Base-by-base conservation (phyloP, 2,329 filamentous ascomycete genomes). In the Huntiella decipiens region DNA sequence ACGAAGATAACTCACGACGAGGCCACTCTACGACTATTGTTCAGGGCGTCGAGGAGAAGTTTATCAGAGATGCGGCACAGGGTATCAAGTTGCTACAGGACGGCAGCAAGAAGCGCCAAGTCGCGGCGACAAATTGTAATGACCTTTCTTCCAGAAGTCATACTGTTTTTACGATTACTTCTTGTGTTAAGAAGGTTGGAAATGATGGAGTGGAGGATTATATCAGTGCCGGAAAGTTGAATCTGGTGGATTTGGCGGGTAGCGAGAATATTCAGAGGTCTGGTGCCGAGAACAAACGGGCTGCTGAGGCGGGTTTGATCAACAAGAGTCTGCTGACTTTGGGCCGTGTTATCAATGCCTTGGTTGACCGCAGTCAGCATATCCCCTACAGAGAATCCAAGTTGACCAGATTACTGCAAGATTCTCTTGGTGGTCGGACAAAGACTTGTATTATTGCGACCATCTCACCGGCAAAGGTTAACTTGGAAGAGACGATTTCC, bases 61-160 rank as follows among this genome's bases (percentile, higher is more conserved):
- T 94, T 59, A 93, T 98, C 56, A 82, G 83, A 57, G 82, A 69
- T 52, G 87, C 91, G 0, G 70, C 74, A 10, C 81, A 86, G 43
- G 91, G 91, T 50, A 87, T 98, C 61, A 82, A 83, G 61, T 71
- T 95, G 51, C 73, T 98, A 39, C 84, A 91, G 55, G 73, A 80
- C 52, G 92, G 91, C 51, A 95, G 86, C 60, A 71, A 91, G 63
- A 93, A 87, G 62, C 81, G 91, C 43, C 91, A 98, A 61, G 91
- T 98, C n/a, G 92, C 91, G 4, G 86, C 92, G 3, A 98, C 91
- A n/a, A 96, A 96, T 62, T 98, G 91, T 72, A 98, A 98, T 60
- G 91, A 98, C 56, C 74, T 96, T 46, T 95, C 87, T 62, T 95
- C 87, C 55, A 78, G 91, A 60, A 94, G 87, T 65, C 92, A 98